Conservation (phyloP, 129 eudicot species). For the Flaveria sonorensis region DNA sequence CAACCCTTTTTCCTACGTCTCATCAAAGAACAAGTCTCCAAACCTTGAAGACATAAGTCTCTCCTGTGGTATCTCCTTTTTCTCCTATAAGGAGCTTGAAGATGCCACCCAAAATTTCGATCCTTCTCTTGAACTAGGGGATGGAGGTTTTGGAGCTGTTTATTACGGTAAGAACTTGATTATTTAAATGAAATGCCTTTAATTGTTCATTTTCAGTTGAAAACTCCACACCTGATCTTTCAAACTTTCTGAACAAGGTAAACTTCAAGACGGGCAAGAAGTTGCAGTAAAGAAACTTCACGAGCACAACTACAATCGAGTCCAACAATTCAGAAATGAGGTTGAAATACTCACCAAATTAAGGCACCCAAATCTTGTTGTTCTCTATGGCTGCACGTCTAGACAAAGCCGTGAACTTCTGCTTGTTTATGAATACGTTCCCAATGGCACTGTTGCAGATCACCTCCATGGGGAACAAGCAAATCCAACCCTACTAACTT, state of each 20-base stretch:
- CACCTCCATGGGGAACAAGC: slow-evolving; percentile 70
- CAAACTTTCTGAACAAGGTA: slow-evolving; percentile 47
- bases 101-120: slow-evolving; percentile 59
- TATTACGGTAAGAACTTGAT: slow-evolving; percentile 46
- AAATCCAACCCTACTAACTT: slow-evolving; percentile 41
- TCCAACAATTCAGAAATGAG: slow-evolving; percentile 70
- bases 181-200: neutral
- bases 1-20: slow-evolving; percentile 17
- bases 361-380: slow-evolving; percentile 62
- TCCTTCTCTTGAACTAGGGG: slow-evolving; percentile 50
- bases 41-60: slow-evolving; percentile 37
- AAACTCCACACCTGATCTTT: neutral
- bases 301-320: slow-evolving; percentile 61
- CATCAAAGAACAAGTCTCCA: slow-evolving; percentile 30
- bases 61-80: slow-evolving; percentile 48
- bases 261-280: slow-evolving; percentile 71
- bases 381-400: slow-evolving; percentile 80
- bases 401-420: slow-evolving; percentile 59
- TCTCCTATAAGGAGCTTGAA: slow-evolving; percentile 56
- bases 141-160: slow-evolving; percentile 66
- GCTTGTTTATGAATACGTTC: slow-evolving; percentile 56
- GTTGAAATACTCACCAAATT: slow-evolving; percentile 55
- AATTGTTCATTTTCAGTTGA: neutral
- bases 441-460: slow-evolving; percentile 62
- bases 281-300: slow-evolving; percentile 79